Conservation (phyloP, 768 basidiomycete genomes). For the Kwoniella dejecticola region DNA sequence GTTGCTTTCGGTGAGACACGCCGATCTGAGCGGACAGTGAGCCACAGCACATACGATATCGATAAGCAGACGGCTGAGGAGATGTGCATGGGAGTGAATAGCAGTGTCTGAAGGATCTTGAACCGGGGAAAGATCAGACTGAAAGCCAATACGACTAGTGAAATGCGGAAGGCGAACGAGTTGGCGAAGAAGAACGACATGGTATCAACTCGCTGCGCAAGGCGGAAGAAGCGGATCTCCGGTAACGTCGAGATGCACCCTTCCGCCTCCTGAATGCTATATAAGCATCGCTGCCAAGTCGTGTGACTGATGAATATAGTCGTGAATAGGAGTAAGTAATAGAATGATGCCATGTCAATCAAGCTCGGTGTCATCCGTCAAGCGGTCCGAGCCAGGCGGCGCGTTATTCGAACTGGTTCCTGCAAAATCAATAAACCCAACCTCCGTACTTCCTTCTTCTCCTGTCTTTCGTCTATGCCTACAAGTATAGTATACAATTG, state of each 20-base stretch:
- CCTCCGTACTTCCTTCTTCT: background rate
- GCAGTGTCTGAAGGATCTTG: constrained; percentile 8
- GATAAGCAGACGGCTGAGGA: constrained; percentile 14
- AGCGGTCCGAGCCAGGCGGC: too few relatives aligned
- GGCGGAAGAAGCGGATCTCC: constrained; percentile 15
- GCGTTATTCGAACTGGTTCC: too few relatives aligned
- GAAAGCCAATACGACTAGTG: constrained; percentile 20
- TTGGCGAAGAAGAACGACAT: background rate
- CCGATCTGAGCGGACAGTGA: constrained; percentile 7
- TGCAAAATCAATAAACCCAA: background rate
- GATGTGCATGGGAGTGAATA: constrained; percentile 24
- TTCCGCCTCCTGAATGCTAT: constrained; percentile 14
- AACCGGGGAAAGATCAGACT: constrained; percentile 28
- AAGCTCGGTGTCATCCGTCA: too few relatives aligned
- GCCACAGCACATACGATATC: constrained; percentile 10
- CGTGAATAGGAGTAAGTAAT: background rate
- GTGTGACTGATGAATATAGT: background rate
- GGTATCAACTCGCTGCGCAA: background rate
- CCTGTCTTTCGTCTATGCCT: background rate
- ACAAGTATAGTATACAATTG: background rate
- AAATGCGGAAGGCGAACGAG: constrained; percentile 3
- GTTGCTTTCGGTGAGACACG: background rate
- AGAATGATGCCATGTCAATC: too few relatives aligned
- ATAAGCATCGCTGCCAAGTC: constrained; percentile 1
- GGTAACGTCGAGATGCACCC: background rate